A percentile compares a stretch with the other conserved stretches of the same genome.
These are phyloP conservation scores for Podaxis sp. DNA, from an alignment of 768 basidiomycete genomes.

Conservation along the genomic window DNA sequence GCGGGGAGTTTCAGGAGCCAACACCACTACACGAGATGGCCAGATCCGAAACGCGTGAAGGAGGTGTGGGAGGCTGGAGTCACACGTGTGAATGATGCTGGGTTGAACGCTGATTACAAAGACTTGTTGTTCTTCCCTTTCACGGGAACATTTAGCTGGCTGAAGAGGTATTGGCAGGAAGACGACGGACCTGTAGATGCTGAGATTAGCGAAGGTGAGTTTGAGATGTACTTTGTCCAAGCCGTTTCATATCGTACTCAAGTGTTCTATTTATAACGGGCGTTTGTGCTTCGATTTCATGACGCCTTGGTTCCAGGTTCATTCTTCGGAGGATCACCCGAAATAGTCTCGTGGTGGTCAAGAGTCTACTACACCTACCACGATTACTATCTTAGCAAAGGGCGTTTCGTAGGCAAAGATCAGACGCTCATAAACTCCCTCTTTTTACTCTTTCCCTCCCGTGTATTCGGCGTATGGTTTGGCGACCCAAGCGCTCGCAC, in stretches of 20 bases:
- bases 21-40: constrained; percentile 50
- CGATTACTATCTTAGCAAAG: constrained; percentile 45
- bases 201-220: constrained; percentile 52
- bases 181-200: constrained; percentile 49
- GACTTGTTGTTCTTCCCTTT: constrained; percentile 53
- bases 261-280: neutral
- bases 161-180: constrained; percentile 39
- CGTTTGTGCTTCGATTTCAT: neutral
- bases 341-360: constrained; percentile 45
- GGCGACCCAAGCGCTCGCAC: constrained; percentile 26
- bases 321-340: constrained; percentile 53
- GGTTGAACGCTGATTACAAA: constrained; percentile 18
- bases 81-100: constrained; percentile 21
- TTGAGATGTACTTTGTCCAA: neutral
- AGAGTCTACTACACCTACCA: constrained; percentile 49
- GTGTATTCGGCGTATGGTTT: constrained; percentile 42
- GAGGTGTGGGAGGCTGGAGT: constrained; percentile 38
- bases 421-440: constrained; percentile 49
- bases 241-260: neutral
- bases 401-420: constrained; percentile 58
- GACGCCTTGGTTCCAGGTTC: constrained; percentile 39
- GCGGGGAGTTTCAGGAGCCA: constrained; percentile 49
- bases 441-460: constrained; percentile 40
- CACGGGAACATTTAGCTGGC: constrained; percentile 30
- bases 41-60: constrained; percentile 38